phyloP scores from a whole-genome alignment of 2,329 filamentous ascomycete genomes.

The Microascus cirrosus region DNA sequence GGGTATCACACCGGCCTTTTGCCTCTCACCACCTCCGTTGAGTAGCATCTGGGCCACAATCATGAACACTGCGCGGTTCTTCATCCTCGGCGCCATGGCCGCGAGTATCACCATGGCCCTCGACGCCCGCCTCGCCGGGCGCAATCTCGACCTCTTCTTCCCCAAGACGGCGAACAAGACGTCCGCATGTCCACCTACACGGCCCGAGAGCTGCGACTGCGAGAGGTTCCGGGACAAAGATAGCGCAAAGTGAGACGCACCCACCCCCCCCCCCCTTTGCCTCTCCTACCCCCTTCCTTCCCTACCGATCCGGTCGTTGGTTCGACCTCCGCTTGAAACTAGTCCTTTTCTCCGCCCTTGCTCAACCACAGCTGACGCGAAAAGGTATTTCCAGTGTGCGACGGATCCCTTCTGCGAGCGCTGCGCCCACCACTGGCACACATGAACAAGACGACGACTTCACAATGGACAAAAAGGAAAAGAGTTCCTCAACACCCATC shows the following conservation, averaged over 20 bases:
- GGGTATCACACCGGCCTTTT: too few relatives aligned
- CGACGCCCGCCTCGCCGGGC: background rate
- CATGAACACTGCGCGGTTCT: background rate
- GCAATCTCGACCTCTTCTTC: background rate
- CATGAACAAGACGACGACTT: background rate
- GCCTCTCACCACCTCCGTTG: too few relatives aligned
- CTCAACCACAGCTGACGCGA: too few relatives aligned
- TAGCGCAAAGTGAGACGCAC: background rate
- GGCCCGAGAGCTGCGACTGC: background rate
- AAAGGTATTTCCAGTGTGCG: slow-evolving; percentile 1
- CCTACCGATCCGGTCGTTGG: background rate
- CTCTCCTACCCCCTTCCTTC: background rate
- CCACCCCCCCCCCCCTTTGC: background rate
- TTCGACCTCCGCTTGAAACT: too few relatives aligned
- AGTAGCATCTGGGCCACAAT: too few relatives aligned
- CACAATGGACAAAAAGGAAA: background rate
- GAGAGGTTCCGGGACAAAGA: background rate
- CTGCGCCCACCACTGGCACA: background rate
- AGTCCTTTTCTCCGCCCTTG: background rate
- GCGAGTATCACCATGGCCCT: background rate
- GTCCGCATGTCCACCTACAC: background rate
- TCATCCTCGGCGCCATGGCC: background rate
- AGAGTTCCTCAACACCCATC: background rate
- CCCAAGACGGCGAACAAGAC: background rate
- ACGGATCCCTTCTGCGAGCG: slow-evolving; percentile 3